These are phyloP conservation scores for Sanghuangporus weigelae DNA, from an alignment of 1,284 basidiomycete species.

Conservation along the genomic window DNA sequence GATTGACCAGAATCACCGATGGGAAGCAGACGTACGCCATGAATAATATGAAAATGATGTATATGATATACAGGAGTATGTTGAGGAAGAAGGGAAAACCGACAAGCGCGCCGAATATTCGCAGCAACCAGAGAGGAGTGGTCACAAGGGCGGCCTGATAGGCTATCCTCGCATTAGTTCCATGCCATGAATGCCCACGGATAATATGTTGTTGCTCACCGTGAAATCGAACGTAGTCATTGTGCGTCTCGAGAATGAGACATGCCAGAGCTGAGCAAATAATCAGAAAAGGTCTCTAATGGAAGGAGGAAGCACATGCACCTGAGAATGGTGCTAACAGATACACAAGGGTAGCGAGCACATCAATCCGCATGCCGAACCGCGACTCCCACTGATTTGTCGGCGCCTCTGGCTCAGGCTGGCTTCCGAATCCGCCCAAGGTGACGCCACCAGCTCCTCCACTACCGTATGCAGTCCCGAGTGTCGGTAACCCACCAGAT, in stretches of 20 bases:
- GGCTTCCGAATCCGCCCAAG: slow-evolving; percentile 24
- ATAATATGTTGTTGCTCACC: slow-evolving; percentile 36
- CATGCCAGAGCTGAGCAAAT: slow-evolving; percentile 50
- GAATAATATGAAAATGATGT: slow-evolving; percentile 38
- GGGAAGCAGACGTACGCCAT: slow-evolving; percentile 48
- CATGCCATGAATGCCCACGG: neutral
- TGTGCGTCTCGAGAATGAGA: slow-evolving; percentile 73
- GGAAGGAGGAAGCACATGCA: slow-evolving; percentile 30
- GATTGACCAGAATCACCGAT: neutral
- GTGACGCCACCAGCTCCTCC: slow-evolving; percentile 26
- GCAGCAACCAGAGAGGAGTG: slow-evolving; percentile 56
- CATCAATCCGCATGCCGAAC: slow-evolving; percentile 64
- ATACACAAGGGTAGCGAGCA: slow-evolving; percentile 66
- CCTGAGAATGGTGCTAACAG: slow-evolving; percentile 71
- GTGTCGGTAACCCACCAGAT: slow-evolving; percentile 61
- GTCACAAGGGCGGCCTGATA: slow-evolving; percentile 77
- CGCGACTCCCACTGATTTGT: slow-evolving; percentile 70
- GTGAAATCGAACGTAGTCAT: slow-evolving; percentile 79
- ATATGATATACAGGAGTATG: slow-evolving; percentile 40
- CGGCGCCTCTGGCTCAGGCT: slow-evolving; percentile 37
- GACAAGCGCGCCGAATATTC: slow-evolving; percentile 53
- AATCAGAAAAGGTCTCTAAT: slow-evolving; percentile 2
- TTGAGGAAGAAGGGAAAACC: slow-evolving; percentile 44
- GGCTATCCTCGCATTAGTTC: slow-evolving; percentile 35
- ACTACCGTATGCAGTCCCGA: slow-evolving; percentile 42